Evolutionary conservation across 306 rosid species (phyloP).

Genomic region (Dryas drummondii): DNA sequence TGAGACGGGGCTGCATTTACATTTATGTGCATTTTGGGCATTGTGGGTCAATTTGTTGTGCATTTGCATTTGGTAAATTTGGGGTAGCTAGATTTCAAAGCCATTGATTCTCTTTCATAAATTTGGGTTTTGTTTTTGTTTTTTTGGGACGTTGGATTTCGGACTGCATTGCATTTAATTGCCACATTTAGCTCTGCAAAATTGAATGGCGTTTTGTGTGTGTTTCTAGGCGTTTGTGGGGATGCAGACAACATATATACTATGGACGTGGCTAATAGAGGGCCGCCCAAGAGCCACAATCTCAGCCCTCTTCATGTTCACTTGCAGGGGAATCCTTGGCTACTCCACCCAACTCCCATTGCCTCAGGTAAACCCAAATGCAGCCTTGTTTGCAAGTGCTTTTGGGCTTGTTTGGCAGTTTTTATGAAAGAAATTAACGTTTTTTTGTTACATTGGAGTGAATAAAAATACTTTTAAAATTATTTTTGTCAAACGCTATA

Average conservation of each 20-base stretch:
- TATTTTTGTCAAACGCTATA: too few species aligned
- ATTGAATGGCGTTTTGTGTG: neutral
- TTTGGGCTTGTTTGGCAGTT: too few species aligned
- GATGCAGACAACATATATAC: constrained; percentile 82
- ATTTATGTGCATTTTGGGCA: neutral
- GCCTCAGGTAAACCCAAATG: constrained; percentile 58
- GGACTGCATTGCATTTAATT: too few species aligned
- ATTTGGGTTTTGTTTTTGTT: neutral
- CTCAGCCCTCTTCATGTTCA: constrained; percentile 83
- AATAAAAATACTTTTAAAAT: too few species aligned
- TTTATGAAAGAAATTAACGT: too few species aligned
- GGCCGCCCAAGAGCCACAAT: constrained; percentile 89
- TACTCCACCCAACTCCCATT: constrained; percentile 90
- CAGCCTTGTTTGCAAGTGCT: too few species aligned
- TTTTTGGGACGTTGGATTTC: neutral
- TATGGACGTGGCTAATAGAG: constrained; percentile 88
- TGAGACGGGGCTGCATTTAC: neutral
- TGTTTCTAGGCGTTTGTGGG: constrained; percentile 66
- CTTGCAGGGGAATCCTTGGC: constrained; percentile 89
- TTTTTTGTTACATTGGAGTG: too few species aligned
- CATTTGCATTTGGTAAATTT: neutral
- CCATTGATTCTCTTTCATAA: neutral
- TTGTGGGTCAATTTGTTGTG: neutral
- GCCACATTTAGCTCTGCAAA: neutral
- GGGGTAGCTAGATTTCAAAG: neutral